These are phyloP conservation scores for Erodium trifolium DNA, from an alignment of 441 rosid genomes.

Conservation along the genomic window DNA sequence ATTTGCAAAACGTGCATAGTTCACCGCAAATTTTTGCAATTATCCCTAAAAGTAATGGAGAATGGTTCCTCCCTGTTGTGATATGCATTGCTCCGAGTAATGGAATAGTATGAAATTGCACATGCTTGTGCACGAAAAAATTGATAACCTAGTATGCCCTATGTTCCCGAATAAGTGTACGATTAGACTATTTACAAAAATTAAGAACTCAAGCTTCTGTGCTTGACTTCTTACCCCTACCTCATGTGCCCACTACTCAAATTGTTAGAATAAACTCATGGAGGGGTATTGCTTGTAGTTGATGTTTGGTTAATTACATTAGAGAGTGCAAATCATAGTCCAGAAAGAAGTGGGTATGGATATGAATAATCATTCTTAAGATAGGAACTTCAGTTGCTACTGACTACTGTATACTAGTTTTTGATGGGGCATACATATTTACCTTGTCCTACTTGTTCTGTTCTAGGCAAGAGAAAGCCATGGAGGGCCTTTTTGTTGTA, in stretches of 20 bases:
- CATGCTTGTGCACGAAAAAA: too few relatives aligned
- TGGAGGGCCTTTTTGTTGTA: slow-evolving; percentile 95
- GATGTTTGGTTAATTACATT: too few relatives aligned
- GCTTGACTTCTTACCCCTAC: too few relatives aligned
- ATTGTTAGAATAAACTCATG: too few relatives aligned
- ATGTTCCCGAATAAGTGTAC: not conserved
- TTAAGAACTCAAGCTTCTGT: not conserved
- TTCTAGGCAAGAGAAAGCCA: slow-evolving; percentile 80
- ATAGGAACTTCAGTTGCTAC: not conserved
- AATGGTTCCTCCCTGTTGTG: not conserved
- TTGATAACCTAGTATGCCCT: not conserved
- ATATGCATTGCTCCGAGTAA: not conserved
- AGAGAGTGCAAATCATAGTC: not conserved
- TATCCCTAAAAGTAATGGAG: too few relatives aligned
- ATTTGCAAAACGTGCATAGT: too few relatives aligned
- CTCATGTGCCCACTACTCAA: too few relatives aligned
- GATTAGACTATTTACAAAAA: not conserved
- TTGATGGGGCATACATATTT: not conserved
- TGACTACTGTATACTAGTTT: not conserved
- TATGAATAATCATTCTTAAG: not conserved
- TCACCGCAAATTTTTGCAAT: too few relatives aligned
- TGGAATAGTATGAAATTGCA: too few relatives aligned
- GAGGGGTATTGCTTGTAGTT: too few relatives aligned
- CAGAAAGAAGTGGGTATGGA: not conserved
- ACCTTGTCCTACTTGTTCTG: not conserved